Percentiles rank a stretch among this genome's conserved stretches.
Conservation (phyloP, 179 eudicot genomes). For the Vitellaria paradoxa region DNA sequence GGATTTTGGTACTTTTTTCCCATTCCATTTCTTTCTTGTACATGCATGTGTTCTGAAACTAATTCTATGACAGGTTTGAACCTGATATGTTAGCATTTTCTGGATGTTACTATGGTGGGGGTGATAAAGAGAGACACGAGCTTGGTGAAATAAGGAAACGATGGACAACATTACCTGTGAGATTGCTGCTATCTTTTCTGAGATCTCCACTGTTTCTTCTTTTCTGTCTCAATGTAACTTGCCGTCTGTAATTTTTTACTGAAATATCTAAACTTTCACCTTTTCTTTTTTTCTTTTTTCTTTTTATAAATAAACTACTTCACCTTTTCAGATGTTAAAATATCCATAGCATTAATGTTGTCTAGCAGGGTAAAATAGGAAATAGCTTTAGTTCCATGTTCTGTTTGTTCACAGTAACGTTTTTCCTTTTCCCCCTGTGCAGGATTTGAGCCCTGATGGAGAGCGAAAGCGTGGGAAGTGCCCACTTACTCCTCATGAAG, state of each 20-base stretch:
- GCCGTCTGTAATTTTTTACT: background rate
- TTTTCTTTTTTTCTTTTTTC: too few species aligned
- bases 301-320: background rate
- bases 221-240: background rate
- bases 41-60: conserved; percentile 8
- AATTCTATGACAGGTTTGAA: conserved; percentile 64
- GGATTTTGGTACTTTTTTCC: background rate
- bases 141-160: conserved; percentile 94
- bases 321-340: background rate
- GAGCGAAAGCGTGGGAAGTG: conserved; percentile 93
- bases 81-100: conserved; percentile 99
- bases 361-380: background rate
- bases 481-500: conserved; percentile 97
- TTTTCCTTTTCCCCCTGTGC: conserved; percentile 3
- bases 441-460: conserved; percentile 82
- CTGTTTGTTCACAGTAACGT: background rate
- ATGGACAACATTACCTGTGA: conserved; percentile 96
- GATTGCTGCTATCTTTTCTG: conserved; percentile 23
- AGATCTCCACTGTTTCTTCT: background rate
- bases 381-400: background rate
- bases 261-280: background rate
- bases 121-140: conserved; percentile 86
- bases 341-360: background rate
- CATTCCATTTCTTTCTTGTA: background rate
- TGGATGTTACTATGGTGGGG: conserved; percentile 98